Base-by-base conservation (phyloP, 768 basidiomycete species). In the Pulveroboletus sp. region DNA sequence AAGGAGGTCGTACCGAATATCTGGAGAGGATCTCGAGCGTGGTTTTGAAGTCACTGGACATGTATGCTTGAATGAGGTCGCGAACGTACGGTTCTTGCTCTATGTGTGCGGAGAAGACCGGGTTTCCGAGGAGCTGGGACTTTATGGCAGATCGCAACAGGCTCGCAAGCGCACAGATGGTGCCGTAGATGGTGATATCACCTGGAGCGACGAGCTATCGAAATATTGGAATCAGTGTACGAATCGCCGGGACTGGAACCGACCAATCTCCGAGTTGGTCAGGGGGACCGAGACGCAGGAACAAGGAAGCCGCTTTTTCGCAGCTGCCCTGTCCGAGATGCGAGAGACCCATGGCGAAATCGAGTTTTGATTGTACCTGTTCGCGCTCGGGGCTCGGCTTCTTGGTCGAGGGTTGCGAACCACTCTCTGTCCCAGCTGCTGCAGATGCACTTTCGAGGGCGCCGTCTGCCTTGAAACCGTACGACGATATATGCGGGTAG, bases 381-480 rank as follows among this genome's bases (percentile, higher is more conserved):
- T n/a, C n/a, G n/a, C n/a, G 78, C 13, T 79, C 70, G 1, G 78
- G 75, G 40, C 71, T 71, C 51, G 75, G 73, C 65, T 80, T 79
- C 58, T 73, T 75, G 38, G 63, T 68, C 26, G 68, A 60, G 7
- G 58, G 17, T 9, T 64, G 60, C 2, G 59, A 5, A 0, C 46
- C 16, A 6, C 31, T 30, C 3, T 50, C 56, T n/a, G n/a, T n/a
- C n/a, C n/a, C n/a, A n/a, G 11, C 57, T 53, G 13, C 61, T 43
- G n/a, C 62, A 7, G 71, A 56, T 1, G 79, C 68, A 3, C 82
- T 80, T 34, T 95, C 93, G 20, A 96, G 75, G 0, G 91, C 88
- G 0, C 90, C 85, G 52, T 95, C 93, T 16, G 93, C 92, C 69
- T 96, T 96, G 79, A 86, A 91, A 24, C 95, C 83, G 63, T 95